Base-by-base conservation (phyloP, 306 rosid genomes). In the Quercus variabilis region DNA sequence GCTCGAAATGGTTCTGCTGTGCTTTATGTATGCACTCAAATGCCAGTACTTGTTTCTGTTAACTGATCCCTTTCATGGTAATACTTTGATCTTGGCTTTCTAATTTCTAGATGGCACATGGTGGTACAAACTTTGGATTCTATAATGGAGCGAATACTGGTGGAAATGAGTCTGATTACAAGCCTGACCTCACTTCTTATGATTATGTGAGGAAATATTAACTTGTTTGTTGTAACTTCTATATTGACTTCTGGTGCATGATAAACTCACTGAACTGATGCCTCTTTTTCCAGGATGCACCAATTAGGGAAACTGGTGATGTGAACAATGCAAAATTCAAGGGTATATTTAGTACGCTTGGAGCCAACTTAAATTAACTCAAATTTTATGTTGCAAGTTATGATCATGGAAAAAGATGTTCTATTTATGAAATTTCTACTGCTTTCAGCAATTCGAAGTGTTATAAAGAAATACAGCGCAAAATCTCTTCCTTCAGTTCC, bases 61-160 rank as follows among this genome's bases (percentile, higher is more conserved):
- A 79, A 79, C 49, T 65, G 25, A 75, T 73, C 28, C 21, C 63
- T 33, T 72, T 80, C 25, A 80, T 63, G 43, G 72, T 57, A 23
- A 74, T 65, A 67, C 31, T 75, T 81, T 74, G 76, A 82, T 31
- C 57, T 69, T 26, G 52, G 23, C 70, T 78, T 81, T 85, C 69
- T 76, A 64, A 80, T 78, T 79, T 80, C 75, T 83, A 92, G 99
- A 92, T 95, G 99, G 98, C 88, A 33, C 93, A 95, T 84, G 99
- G 99, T 58, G 98, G 98, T 73, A 90, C 98, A 78, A 95, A 95
- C 87, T 95, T 95, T 80, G 98, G 97, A 59, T 95, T 95, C 83
- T 95, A 92, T 67, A 92, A 60, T 83, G 98, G 99, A 68, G 99
- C 99, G 31, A 95, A 92, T 83, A 83, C 54, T 49, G 54, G 96